These are phyloP conservation scores for Aspergillus niger DNA, from an alignment of 2,329 filamentous ascomycete genomes.

Conservation along the genomic window DNA sequence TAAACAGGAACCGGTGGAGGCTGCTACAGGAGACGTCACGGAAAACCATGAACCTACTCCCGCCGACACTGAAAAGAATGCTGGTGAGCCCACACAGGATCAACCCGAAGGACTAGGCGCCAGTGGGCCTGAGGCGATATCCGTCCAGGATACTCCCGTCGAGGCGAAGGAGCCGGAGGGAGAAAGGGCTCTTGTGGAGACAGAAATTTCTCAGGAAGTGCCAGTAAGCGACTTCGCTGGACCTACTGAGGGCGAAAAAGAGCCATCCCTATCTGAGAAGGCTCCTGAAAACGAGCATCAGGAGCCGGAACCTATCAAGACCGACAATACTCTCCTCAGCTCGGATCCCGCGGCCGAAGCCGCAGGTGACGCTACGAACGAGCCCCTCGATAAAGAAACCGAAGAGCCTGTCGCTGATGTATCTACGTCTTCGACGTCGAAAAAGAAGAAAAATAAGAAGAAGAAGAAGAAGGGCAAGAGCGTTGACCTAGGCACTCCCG, in stretches of 20 bases:
- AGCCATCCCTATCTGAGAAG: background rate
- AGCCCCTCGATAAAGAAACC: background rate
- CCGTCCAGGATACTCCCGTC: background rate
- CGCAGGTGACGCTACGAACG: conserved; percentile 1
- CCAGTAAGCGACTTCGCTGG: background rate
- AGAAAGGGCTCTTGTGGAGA: background rate
- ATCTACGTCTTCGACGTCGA: conserved; percentile 20
- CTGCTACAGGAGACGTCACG: background rate
- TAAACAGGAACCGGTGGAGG: background rate
- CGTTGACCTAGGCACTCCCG: conserved; percentile 19
- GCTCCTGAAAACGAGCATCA: background rate
- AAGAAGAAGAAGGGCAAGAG: conserved; percentile 36
- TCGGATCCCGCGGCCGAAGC: conserved; percentile 14
- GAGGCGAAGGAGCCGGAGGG: background rate
- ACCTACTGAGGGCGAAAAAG: background rate
- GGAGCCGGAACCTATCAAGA: background rate
- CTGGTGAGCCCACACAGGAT: conserved; percentile 6
- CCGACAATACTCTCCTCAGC: background rate
- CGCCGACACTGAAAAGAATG: conserved; percentile 7
- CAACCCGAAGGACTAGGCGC: conserved; percentile 14
- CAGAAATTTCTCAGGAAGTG: background rate
- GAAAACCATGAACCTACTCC: conserved; percentile 5
- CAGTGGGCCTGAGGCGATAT: background rate
- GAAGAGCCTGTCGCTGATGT: conserved; percentile 20
- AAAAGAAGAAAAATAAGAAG: conserved; percentile 42